Evolutionary conservation across 257 asterid species (phyloP), one percentile per base, ranked within the genome.

Genomic region (Lantana camara): DNA sequence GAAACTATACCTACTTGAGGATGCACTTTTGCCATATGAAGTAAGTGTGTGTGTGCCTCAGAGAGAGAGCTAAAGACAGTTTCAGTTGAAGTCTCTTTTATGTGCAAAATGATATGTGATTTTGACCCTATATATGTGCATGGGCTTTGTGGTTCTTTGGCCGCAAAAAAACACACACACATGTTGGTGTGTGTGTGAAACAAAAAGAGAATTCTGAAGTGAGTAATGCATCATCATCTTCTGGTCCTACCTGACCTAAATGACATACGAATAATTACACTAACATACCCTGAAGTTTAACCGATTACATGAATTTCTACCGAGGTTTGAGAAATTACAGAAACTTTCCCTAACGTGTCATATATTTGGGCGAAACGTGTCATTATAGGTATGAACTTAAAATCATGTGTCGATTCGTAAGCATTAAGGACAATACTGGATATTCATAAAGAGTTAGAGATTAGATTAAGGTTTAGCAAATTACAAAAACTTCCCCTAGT

Each of bases 1-100:
- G 72, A 63, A 29, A 57, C 8, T 19, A 63, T n/a, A 38, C 34
- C 49, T 7, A 60, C 14, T 13, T 68, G 74, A 45, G 81, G 84
- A 52, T 79, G 73, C 34, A 75, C 79, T 63, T 71, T 75, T 63
- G 81, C 81, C 81, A 79, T 74, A 35, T 16, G 8, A 27, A 27
- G 5, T 27, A 2, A 27, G 5, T 27, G 32, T 27, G 32, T 27
- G 32, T 27, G 2, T 27, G 32, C 5, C 5, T 27, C 32, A 27
- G 23, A 9, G 23, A 21, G 13, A 0, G 40, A 47, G 3, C 24
- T 22, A 30, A 15, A 16, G 13, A 13, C 4, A 29, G 17, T 1
- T 11, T 14, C 46, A 11, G 14, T 27, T n/a, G 14, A 19, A 19
- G 4, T 27, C 32, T 27, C 32, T 27, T n/a, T 27, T 27, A 15